Evolutionary conservation across 768 basidiomycete genomes (phyloP), one percentile per base, ranked within the genome.

Genomic region (Ramaria rubella): DNA sequence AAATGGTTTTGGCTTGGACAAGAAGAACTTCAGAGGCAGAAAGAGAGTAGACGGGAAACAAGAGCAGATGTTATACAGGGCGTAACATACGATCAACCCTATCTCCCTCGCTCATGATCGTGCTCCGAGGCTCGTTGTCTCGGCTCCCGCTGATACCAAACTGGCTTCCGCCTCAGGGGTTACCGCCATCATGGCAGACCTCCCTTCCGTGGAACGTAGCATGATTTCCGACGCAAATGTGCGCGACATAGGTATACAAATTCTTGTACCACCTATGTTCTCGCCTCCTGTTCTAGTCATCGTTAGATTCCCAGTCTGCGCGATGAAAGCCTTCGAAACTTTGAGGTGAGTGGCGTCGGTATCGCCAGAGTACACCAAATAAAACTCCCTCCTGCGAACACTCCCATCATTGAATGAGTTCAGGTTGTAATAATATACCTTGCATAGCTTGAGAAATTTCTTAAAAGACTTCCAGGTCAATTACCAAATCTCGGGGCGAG

Each of bases 381-480:
- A 57, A 24, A 42, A 21, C 15, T 15, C 21, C 19, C 48, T 49
- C 23, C 42, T 17, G 42, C 48, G 26, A 59, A 93, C n/a, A n/a
- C n/a, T n/a, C n/a, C 94, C 93, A 72, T 99, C 97, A 80, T 98
- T 98, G 75, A 99, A 99, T 0, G 92, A 92, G 68, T 94, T 92
- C 59, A 96, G 73, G 68, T 94, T 94, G 77, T 95, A 98, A 70
- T 95, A 95, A 69, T 96, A 96, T 58, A 90, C 78, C 75, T 97
- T 98, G 75, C 94, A 97, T 56, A 99, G 77, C 70, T 99, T 99
- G 57, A 99, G 81, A 67, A 98, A 98, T 76, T 98, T 99, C 70
- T 91, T 83, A 72, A 88, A 94, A 51, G 85, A 90, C 85, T 69
- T 97, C 92, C 36, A 99, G 78, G 71, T 98, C 96, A 65, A 98